These are phyloP conservation scores for Penicillium turbatum DNA, from an alignment of 495 filamentous ascomycete species.

Conservation along the genomic window DNA sequence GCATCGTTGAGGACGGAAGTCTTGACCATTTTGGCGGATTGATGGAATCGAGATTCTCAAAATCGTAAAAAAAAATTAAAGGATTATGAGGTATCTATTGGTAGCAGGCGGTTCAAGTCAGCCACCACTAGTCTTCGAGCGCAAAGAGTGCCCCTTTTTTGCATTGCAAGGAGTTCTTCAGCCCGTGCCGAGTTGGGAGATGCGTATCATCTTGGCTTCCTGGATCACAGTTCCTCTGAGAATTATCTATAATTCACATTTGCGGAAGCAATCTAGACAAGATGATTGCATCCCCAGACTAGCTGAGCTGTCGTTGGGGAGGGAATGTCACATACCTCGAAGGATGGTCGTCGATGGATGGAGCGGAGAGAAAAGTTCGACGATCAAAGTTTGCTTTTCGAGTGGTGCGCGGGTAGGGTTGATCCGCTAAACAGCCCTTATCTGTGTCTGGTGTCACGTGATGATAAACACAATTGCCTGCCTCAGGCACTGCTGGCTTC, in stretches of 20 bases:
- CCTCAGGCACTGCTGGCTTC: conserved; percentile 26
- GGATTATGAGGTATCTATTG: conserved; percentile 73
- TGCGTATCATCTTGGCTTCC: conserved; percentile 59
- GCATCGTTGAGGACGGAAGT: conserved; percentile 99
- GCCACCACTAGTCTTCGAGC: conserved; percentile 81
- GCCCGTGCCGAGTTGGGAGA: conserved; percentile 71
- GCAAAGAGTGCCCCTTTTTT: conserved; percentile 82
- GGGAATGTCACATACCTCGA: conserved; percentile 46
- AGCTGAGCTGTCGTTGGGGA: conserved; percentile 38
- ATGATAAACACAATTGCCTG: conserved; percentile 8
- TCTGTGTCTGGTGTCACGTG: conserved; percentile 23
- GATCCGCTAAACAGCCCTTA: conserved; percentile 21
- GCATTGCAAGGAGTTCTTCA: conserved; percentile 80
- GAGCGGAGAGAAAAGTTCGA: conserved; percentile 14
- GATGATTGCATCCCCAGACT: conserved; percentile 50
- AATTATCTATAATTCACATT: conserved; percentile 6
- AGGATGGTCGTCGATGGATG: conserved; percentile 26
- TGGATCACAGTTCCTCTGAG: conserved; percentile 11
- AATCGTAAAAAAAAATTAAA: conserved; percentile 48
- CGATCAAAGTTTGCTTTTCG: conserved; percentile 23
- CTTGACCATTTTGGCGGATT: conserved; percentile 86
- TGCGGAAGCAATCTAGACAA: conserved; percentile 10
- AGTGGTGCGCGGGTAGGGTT: conserved; percentile 38
- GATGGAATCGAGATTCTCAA: conserved; percentile 78
- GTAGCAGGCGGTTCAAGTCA: conserved; percentile 51